phyloP scores from a whole-genome alignment of 2,329 filamentous ascomycete genomes.

The Penicillium sp. region DNA sequence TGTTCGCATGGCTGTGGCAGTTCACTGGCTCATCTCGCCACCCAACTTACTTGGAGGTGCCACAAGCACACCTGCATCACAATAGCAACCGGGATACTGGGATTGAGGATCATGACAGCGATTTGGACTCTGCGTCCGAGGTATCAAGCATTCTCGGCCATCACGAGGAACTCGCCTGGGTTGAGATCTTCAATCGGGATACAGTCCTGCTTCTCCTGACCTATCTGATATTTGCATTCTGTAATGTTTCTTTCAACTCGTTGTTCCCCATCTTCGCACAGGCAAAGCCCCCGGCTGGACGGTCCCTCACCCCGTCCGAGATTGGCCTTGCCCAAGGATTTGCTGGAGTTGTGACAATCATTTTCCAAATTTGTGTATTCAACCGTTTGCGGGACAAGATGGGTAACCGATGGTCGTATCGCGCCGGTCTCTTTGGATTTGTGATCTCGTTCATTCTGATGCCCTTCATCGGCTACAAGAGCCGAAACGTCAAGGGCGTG shows the following conservation, averaged over 20 bases:
- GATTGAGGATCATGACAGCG: slow-evolving; percentile 41
- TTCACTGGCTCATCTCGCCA: slow-evolving; percentile 57
- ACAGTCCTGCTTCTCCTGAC: slow-evolving; percentile 78
- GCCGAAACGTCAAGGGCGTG: slow-evolving; percentile 58
- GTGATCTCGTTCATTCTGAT: slow-evolving; percentile 80
- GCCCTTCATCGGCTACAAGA: slow-evolving; percentile 82
- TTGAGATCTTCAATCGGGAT: slow-evolving; percentile 71
- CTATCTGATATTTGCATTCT: slow-evolving; percentile 89
- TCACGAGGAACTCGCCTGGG: slow-evolving; percentile 52
- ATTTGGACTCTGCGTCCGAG: slow-evolving; percentile 47
- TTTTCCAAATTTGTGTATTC: slow-evolving; percentile 87
- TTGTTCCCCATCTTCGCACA: slow-evolving; percentile 92
- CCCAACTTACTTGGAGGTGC: slow-evolving; percentile 58
- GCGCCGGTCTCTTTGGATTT: slow-evolving; percentile 73
- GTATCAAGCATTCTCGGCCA: slow-evolving; percentile 40
- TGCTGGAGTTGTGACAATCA: slow-evolving; percentile 78
- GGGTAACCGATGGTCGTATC: slow-evolving; percentile 84
- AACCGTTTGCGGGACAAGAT: slow-evolving; percentile 72
- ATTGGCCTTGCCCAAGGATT: slow-evolving; percentile 85
- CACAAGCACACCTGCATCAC: slow-evolving; percentile 28
- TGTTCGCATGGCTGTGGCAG: slow-evolving; percentile 70
- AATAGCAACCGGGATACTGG: slow-evolving; percentile 29
- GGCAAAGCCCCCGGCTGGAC: slow-evolving; percentile 70
- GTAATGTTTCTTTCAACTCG: slow-evolving; percentile 93
- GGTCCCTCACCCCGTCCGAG: slow-evolving; percentile 70